Evolutionary conservation across 495 filamentous ascomycete genomes (phyloP), one percentile per base, ranked within the genome.

Genomic region (Talaromyces ruber): DNA sequence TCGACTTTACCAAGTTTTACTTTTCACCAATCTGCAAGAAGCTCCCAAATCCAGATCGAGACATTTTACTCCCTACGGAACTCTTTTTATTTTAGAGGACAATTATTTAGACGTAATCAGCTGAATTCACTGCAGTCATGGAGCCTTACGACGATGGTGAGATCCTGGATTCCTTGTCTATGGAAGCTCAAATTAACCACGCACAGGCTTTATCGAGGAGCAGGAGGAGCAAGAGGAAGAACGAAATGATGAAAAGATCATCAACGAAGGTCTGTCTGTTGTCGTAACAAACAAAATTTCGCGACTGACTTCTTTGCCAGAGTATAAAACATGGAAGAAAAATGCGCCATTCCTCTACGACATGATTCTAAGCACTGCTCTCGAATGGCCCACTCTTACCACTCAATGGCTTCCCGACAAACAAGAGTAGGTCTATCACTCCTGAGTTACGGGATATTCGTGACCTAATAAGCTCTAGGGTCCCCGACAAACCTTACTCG

Each of bases 291-390:
- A 22, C 29, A 11, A 45, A 30, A 4, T 51, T 53, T 18, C 51
- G 21, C 24, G 43, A 51, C 55, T 66, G 67, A 66, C 69, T n/a
- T 22, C 5, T 52, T 18, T 9, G 28, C 26, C 70, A 93, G 95
- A 98, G 76, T 99, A 99, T 83, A 99, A 99, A 72, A 96, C 91
- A 65, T 99, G 95, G 95, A 99, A 99, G 82, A 99, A 99, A 83
- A 98, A 98, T 75, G 88, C 91, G 64, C 92, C 93, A 3, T 97
- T 97, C 73, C 88, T 99, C 66, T 99, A 99, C 74, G 95, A 97
- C 68, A 87, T 97, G 81, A 93, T 98, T 62, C 76, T 96, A 30
- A 93, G 94, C 68, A 93, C 88, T 53, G 95, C 95, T 34, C 79
- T 99, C 51, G 93, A 97, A 76, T 99, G 95, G 95, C 95, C 95